Percentiles rank a stretch among this genome's conserved stretches.
phyloP scores from a whole-genome alignment of 2,329 filamentous ascomycete species.

The Stromatinia cepivora region DNA sequence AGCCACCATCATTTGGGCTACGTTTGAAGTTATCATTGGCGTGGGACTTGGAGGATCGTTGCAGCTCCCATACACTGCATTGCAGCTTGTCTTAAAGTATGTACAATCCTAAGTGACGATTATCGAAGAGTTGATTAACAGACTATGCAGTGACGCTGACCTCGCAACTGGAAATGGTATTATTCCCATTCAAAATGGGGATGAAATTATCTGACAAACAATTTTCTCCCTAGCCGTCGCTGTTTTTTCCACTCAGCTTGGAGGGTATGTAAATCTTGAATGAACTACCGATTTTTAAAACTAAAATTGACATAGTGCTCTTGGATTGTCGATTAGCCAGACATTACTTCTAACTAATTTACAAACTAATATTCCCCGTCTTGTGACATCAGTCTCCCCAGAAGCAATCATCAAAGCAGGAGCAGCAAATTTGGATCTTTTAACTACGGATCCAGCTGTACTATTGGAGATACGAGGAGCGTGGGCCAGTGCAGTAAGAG shows the following conservation, averaged over 20 bases:
- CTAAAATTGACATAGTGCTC: background rate
- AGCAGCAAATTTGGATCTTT: too few species aligned
- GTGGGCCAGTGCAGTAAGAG: too few species aligned
- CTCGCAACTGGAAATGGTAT: slow-evolving; percentile 6
- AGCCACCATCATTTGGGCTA: slow-evolving; percentile 49
- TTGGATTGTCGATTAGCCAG: slow-evolving; percentile 6
- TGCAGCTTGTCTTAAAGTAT: slow-evolving; percentile 47
- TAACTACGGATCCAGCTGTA: too few species aligned
- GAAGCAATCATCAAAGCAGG: background rate
- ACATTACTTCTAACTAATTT: slow-evolving; percentile 18
- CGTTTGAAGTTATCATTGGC: slow-evolving; percentile 51
- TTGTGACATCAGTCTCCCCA: background rate
- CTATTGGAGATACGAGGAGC: too few species aligned
- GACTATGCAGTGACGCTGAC: background rate
- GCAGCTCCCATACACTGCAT: slow-evolving; percentile 51
- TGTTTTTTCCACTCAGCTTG: slow-evolving; percentile 6
- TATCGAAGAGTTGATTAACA: background rate
- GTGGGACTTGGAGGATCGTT: slow-evolving; percentile 47
- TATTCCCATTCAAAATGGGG: background rate
- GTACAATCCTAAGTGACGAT: background rate
- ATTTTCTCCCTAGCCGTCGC: background rate
- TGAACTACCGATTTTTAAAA: background rate
- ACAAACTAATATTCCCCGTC: background rate
- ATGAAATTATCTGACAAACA: background rate
- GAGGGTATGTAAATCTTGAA: background rate